Percentiles rank a stretch among this genome's conserved stretches.
Conservation (phyloP, 2,329 filamentous ascomycete genomes). For the Botryotinia narcissicola region DNA sequence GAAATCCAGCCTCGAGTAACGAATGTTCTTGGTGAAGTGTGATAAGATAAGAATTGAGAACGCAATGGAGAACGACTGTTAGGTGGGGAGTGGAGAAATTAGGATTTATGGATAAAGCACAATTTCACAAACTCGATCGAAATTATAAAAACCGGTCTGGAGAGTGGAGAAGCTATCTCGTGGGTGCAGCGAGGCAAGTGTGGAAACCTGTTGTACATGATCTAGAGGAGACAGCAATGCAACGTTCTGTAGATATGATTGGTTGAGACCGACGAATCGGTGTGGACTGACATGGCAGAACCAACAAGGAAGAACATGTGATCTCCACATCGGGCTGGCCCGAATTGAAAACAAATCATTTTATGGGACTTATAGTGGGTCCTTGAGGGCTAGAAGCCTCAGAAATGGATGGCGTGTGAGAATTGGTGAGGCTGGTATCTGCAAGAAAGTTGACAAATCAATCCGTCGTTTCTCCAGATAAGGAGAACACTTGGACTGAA, state of each 20-base stretch:
- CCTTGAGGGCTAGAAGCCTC: background rate
- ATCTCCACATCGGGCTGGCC: constrained; percentile 1
- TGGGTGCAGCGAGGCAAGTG: constrained; percentile 2
- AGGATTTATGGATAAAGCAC: constrained; percentile 1
- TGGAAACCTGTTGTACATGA: constrained; percentile 16
- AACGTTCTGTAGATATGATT: constrained; percentile 1
- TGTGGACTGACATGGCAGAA: constrained; percentile 1
- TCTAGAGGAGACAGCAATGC: constrained; percentile 13
- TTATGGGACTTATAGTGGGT: background rate
- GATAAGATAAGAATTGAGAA: constrained; percentile 6
- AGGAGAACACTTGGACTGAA: background rate
- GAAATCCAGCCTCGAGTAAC: constrained; percentile 19
- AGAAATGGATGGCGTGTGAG: background rate
- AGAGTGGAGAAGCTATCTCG: constrained; percentile 10
- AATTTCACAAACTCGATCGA: background rate
- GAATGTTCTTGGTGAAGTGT: background rate
- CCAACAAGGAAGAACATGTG: constrained; percentile 9
- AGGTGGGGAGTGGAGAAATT: constrained; percentile 11
- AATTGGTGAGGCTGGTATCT: background rate
- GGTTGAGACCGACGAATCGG: background rate
- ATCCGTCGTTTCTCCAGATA: background rate
- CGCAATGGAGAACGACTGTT: background rate
- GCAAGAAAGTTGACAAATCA: background rate
- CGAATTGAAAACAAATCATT: constrained; percentile 18
- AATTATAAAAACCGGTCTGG: background rate